These are phyloP conservation scores for Fraxinus paxiana DNA, from an alignment of 305 asterid species.

Conservation along the genomic window DNA sequence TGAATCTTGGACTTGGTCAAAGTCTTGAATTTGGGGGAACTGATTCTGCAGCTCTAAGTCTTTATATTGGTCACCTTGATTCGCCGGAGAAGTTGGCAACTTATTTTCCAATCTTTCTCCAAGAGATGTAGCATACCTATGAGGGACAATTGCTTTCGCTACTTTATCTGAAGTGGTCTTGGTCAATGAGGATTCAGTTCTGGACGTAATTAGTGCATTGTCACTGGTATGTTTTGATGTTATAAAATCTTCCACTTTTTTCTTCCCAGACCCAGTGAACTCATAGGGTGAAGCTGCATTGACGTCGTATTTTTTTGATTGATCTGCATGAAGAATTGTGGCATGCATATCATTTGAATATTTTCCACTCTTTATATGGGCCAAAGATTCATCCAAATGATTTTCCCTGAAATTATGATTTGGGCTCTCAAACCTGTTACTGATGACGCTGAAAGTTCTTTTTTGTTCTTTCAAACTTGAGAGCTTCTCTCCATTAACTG, in stretches of 20 bases:
- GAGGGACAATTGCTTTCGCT: conserved; percentile 32
- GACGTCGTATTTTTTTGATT: conserved; percentile 15
- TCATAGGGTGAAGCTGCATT: conserved; percentile 43
- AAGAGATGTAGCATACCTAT: conserved; percentile 39
- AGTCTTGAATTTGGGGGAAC: conserved; percentile 24
- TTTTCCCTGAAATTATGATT: conserved; percentile 23
- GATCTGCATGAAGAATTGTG: conserved; percentile 26
- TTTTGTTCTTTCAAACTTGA: conserved; percentile 29
- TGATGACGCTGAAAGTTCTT: conserved; percentile 22
- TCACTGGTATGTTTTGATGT: conserved; percentile 34
- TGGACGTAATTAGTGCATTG: conserved; percentile 34
- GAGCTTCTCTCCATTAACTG: conserved; percentile 34
- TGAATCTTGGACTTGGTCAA: conserved; percentile 31
- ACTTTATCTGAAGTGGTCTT: conserved; percentile 34
- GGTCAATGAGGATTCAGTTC: conserved; percentile 47
- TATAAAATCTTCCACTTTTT: conserved; percentile 28
- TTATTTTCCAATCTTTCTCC: conserved; percentile 31
- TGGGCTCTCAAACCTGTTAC: conserved; percentile 30
- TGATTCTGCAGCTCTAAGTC: conserved; percentile 34
- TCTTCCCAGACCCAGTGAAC: conserved; percentile 32
- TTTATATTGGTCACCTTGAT: conserved; percentile 30
- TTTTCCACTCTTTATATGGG: conserved; percentile 27
- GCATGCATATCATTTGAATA: conserved; percentile 19
- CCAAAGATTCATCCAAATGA: conserved; percentile 35
- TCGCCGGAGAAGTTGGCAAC: conserved; percentile 35